phyloP scores from a whole-genome alignment of 164 flowering plant species.

The Nymphaea colorata region DNA sequence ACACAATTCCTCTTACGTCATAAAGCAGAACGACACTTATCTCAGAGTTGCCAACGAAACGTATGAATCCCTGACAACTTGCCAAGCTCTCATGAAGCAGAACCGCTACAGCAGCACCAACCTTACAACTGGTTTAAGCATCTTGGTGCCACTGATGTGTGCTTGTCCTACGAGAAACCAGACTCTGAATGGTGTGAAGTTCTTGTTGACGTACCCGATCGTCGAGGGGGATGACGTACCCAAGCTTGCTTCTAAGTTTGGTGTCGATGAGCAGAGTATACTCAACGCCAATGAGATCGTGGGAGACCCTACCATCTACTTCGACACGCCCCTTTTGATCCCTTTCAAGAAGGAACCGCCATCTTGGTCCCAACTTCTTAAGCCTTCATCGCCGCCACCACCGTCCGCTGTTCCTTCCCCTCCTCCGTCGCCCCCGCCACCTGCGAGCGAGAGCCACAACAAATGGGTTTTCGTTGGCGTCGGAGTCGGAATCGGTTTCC shows the following conservation, averaged over 20 bases:
- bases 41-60: neutral
- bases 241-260: constrained; percentile 22
- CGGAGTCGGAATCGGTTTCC: constrained; percentile 29
- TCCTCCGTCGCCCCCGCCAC: constrained; percentile 4
- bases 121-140: constrained; percentile 11
- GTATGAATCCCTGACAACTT: neutral
- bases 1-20: constrained; percentile 17
- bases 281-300: constrained; percentile 36
- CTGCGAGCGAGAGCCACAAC: constrained; percentile 5
- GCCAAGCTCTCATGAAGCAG: neutral
- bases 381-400: too few species aligned
- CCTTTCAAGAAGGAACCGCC: constrained; percentile 30
- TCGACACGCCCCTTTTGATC: constrained; percentile 39
- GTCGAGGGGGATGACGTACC: constrained; percentile 24
- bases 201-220: constrained; percentile 36
- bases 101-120: neutral
- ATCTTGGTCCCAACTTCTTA: neutral
- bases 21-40: neutral
- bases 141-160: constrained; percentile 47
- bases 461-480: constrained; percentile 42
- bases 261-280: constrained; percentile 18
- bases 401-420: neutral
- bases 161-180: constrained; percentile 60
- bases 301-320: constrained; percentile 9
- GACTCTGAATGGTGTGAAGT: constrained; percentile 24